Evolutionary conservation across 83 land plant species (phyloP).

Genomic region (Thuja plicata): DNA sequence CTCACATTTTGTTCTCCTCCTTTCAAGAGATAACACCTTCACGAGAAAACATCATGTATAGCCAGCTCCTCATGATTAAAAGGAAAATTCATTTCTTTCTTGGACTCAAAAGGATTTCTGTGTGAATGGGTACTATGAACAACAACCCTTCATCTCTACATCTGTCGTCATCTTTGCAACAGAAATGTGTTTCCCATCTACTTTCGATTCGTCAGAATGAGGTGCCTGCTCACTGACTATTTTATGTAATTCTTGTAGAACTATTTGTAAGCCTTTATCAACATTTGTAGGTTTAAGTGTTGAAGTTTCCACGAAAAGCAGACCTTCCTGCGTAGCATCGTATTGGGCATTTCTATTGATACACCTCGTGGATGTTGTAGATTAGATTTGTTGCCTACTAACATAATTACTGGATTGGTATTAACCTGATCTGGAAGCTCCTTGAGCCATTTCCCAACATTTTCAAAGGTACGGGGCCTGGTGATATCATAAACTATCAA

Average conservation of each 20-base stretch:
- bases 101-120: neutral
- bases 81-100: slow-evolving; percentile 9
- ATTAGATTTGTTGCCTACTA: slow-evolving; percentile 57
- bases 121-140: neutral
- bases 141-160: neutral
- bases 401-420: slow-evolving; percentile 56
- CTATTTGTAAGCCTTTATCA: slow-evolving; percentile 45
- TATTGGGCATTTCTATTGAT: slow-evolving; percentile 33
- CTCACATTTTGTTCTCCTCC: neutral
- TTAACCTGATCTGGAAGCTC: slow-evolving; percentile 58
- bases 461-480: slow-evolving; percentile 50
- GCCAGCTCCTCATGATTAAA: neutral
- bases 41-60: too few species aligned
- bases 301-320: slow-evolving; percentile 53
- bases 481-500: slow-evolving; percentile 56
- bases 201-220: slow-evolving; percentile 39
- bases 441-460: slow-evolving; percentile 51
- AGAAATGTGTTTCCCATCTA: neutral
- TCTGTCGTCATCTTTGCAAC: slow-evolving; percentile 8
- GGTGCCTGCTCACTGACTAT: slow-evolving; percentile 53
- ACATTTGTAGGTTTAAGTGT: slow-evolving; percentile 44
- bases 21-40: neutral
- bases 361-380: slow-evolving; percentile 47
- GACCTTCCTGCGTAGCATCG: slow-evolving; percentile 46
- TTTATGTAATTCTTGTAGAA: slow-evolving; percentile 42